Evolutionary conservation across 768 basidiomycete genomes (phyloP).

Genomic region (Lentinula lateritia): DNA sequence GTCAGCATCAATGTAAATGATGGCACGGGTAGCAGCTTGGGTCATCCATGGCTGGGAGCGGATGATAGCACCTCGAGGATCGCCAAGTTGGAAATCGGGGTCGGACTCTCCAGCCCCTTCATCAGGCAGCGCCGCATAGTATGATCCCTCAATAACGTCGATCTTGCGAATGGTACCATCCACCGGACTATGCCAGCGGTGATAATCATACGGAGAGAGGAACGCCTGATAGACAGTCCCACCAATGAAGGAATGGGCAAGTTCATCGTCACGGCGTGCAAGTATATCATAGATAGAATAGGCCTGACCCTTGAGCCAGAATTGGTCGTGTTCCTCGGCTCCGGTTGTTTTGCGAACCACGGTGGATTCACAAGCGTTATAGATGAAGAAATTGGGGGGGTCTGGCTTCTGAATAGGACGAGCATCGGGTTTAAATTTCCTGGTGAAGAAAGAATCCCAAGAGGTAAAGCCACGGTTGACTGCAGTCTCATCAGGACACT

Average conservation of each 20-base stretch:
- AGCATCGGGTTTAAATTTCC: conserved; percentile 24
- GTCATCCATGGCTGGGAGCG: conserved; percentile 19
- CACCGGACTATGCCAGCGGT: conserved; percentile 48
- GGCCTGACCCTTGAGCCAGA: conserved; percentile 46
- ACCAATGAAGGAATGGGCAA: conserved; percentile 32
- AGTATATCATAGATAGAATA: conserved; percentile 47
- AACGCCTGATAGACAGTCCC: conserved; percentile 42
- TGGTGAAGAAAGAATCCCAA: conserved; percentile 41
- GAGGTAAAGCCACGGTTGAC: conserved; percentile 30
- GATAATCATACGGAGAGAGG: conserved; percentile 40
- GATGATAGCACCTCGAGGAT: conserved; percentile 10
- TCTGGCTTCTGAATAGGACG: conserved; percentile 26
- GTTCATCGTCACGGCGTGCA: conserved; percentile 18
- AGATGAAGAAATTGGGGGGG: conserved; percentile 22
- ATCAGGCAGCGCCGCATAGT: conserved; percentile 28
- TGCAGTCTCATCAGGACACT: conserved; percentile 19
- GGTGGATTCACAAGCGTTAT: conserved; percentile 39
- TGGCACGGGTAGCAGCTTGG: conserved; percentile 30
- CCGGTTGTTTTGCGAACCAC: conserved; percentile 26
- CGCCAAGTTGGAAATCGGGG: background rate
- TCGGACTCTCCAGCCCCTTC: conserved; percentile 6
- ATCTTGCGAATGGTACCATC: conserved; percentile 25
- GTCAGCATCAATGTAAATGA: conserved; percentile 26
- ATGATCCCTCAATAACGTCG: conserved; percentile 33
- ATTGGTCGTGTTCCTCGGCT: conserved; percentile 30